Evolutionary conservation across 176 grass and related monocot species (phyloP), one percentile per base, ranked within the genome.

Genomic region (Pharus latifolius): DNA sequence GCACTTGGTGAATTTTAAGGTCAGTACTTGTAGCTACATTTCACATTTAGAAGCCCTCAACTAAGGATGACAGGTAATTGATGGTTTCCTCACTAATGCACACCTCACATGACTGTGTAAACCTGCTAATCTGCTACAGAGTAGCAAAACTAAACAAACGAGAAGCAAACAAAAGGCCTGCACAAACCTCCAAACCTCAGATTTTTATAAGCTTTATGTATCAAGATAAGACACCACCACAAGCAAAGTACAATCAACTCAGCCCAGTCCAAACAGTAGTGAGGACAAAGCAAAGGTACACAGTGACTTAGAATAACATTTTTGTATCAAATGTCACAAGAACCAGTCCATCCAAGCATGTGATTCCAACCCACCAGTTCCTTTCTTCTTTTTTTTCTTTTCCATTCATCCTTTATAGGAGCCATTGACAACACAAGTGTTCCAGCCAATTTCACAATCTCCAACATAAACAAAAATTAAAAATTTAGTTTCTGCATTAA

Each of bases 271-370:
- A 65, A 18, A 59, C 26, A 26, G 46, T 29, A 46, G 63, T 41
- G 34, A 65, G 60, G 82, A 67, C 74, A 84, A 66, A 49, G 68
- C 75, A 84, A 79, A 67, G 52, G 52, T n/a, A n/a, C 74, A 78
- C 51, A 53, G 56, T 25, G 43, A 25, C 1, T 20, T 52, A 34
- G 67, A 73, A 73, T 67, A 60, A 24, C 47, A 41, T 24, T 9
- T 59, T 0, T 22, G 54, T 29, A 47, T 33, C 82, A 60, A 18
- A 60, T 14, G 19, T 66, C 68, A 74, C 68, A 79, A 60, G 67
- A 52, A 73, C 27, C 60, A 72, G 60, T n/a, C 66, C 74, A 60
- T 67, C 54, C 62, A 74, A 60, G 75, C 82, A 79, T 85, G 82
- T 79, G 82, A 85, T 65, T 67, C 75, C 81, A 77, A 52, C 28